Percentiles rank a stretch among this genome's conserved stretches.
phyloP scores from a whole-genome alignment of 768 basidiomycete species.

The Infundibulicybe gibba region DNA sequence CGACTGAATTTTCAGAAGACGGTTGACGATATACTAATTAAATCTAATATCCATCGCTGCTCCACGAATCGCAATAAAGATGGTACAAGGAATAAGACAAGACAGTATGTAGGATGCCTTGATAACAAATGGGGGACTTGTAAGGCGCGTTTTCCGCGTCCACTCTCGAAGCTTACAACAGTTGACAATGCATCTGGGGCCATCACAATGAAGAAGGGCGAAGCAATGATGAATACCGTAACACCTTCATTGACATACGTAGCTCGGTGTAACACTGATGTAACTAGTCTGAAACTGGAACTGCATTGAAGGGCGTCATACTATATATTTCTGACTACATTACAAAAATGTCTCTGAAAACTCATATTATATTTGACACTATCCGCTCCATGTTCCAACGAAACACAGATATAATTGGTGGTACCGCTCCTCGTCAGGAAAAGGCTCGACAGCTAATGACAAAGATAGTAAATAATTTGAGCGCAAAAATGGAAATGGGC shows the following conservation, averaged over 20 bases:
- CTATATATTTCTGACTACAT: conserved; percentile 34
- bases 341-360: conserved; percentile 28
- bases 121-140: conserved; percentile 24
- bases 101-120: conserved; percentile 15
- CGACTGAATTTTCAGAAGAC: conserved; percentile 10
- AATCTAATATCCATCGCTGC: conserved; percentile 26
- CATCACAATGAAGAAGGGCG: conserved; percentile 24
- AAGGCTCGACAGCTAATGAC: conserved; percentile 17
- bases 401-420: conserved; percentile 15
- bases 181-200: conserved; percentile 22
- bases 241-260: conserved; percentile 22
- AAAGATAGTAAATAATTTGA: conserved; percentile 22
- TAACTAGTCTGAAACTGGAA: conserved; percentile 26
- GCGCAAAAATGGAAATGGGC: conserved; percentile 26
- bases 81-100: conserved; percentile 7
- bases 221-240: conserved; percentile 28
- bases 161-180: background rate
- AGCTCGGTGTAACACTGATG: conserved; percentile 31
- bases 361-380: conserved; percentile 26
- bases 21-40: conserved; percentile 21
- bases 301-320: conserved; percentile 26
- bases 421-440: background rate
- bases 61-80: conserved; percentile 6
- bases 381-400: conserved; percentile 17
- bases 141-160: conserved; percentile 28